Evolutionary conservation across 352 stramenopile species (phyloP), one percentile per base, ranked within the genome.

Genomic region (Phytopythium vexans): DNA sequence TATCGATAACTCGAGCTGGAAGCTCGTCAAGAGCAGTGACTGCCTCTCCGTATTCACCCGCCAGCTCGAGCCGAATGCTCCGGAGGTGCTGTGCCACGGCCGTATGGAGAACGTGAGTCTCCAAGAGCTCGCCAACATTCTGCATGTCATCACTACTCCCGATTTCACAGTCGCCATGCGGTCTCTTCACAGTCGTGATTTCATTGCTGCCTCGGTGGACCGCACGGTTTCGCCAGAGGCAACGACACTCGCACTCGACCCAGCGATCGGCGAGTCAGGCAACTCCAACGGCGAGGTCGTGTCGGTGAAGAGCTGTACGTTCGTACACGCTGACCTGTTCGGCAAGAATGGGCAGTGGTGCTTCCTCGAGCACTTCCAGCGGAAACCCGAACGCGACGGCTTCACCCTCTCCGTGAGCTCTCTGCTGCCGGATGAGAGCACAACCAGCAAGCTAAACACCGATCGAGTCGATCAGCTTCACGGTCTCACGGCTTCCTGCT

Each of bases 191-290:
- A 55, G 61, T 11, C 44, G 48, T 6, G 55, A 70, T 32, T 80
- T 70, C 40, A 81, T 84, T 52, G 79, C 79, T 49, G 73, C 70
- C 32, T 77, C 65, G 4, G 41, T 84, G 4, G 68, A 82, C 40
- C 72, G 77, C 15, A 36, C 63, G 1, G 16, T 12, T 2, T 37
- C 45, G 7, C 1, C 35, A 32, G 32, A 16, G 11, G 46, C 16
- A 10, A 45, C 15, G 14, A 14, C 0, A 37, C 31, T n/a, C n/a
- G n/a, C n/a, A n/a, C n/a, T n/a, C n/a, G n/a, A n/a, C n/a, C n/a
- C n/a, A n/a, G n/a, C n/a, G n/a, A 5, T 48, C 39, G 8, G 44
- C 41, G 8, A 4, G 27, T 35, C 3, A 5, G n/a, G 10, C 6
- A n/a, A 14, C 15, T 40, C 31, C 12, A 27, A 66, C 16, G 51